Conservation (phyloP, 352 stramenopile genomes). For the Thraustochytrium striatum region DNA sequence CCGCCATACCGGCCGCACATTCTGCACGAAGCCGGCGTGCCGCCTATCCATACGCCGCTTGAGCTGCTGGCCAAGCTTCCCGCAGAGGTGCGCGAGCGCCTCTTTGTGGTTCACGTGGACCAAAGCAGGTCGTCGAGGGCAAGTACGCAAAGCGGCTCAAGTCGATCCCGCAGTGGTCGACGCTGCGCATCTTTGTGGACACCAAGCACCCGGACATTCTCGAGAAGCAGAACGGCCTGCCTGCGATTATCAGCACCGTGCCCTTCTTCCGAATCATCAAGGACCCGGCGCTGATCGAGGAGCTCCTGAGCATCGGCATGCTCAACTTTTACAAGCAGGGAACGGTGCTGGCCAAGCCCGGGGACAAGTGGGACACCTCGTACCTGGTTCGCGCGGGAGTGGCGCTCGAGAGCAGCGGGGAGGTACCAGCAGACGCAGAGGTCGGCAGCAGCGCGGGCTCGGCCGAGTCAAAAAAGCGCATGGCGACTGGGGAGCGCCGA, state of each 20-base stretch:
- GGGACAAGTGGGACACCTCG: background rate
- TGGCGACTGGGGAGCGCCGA: too few species aligned
- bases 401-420: background rate
- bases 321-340: conserved; percentile 19
- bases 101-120: conserved; percentile 73
- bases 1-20: conserved; percentile 79
- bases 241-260: conserved; percentile 15
- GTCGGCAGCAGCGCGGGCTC: background rate
- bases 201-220: background rate
- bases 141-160: conserved; percentile 18
- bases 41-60: conserved; percentile 72
- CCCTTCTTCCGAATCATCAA: conserved; percentile 6
- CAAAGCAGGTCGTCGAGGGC: conserved; percentile 62
- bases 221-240: conserved; percentile 13
- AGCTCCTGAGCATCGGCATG: background rate
- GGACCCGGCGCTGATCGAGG: background rate
- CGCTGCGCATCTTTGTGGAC: conserved; percentile 9
- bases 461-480: background rate
- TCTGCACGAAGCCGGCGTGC: conserved; percentile 70
- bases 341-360: background rate
- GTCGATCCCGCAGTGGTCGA: conserved; percentile 37
- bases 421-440: too few species aligned
- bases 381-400: conserved; percentile 32
- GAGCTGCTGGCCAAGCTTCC: conserved; percentile 70
- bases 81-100: conserved; percentile 62